Evolutionary conservation across 176 grass and related monocot genomes (phyloP).

Genomic region (Rhipidocladum racemiflorum): DNA sequence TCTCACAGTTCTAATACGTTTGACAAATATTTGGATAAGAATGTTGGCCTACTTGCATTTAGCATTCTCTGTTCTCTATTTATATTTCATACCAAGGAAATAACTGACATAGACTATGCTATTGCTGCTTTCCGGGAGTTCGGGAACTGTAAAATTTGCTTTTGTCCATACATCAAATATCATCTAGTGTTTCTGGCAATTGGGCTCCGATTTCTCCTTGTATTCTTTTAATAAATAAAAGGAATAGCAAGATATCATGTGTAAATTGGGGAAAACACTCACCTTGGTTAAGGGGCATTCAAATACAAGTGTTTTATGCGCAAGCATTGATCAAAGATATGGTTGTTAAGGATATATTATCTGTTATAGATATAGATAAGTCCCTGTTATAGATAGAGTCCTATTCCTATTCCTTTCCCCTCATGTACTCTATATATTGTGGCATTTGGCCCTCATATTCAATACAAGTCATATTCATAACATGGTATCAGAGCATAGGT

Average conservation of each 20-base stretch:
- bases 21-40: slow-evolving; percentile 2
- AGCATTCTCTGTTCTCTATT: not conserved
- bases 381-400: too few species aligned
- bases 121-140: not conserved
- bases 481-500: too few species aligned
- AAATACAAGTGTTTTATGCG: not conserved
- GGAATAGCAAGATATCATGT: not conserved
- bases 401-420: too few species aligned
- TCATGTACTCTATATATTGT: too few species aligned
- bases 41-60: slow-evolving; percentile 4
- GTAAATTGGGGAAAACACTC: not conserved
- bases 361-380: too few species aligned
- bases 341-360: too few species aligned
- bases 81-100: slow-evolving; percentile 1
- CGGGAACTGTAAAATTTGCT: not conserved
- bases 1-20: not conserved
- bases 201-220: not conserved
- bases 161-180: not conserved
- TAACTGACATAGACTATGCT: not conserved
- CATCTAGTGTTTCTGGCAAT: not conserved
- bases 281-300: not conserved
- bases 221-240: not conserved
- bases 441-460: too few species aligned
- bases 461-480: too few species aligned
- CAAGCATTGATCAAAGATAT: not conserved